Percentiles rank a stretch among this genome's conserved stretches.
Evolutionary conservation across 176 grass and related monocot species (phyloP).

Genomic region (Eremochloa ophiuroides): DNA sequence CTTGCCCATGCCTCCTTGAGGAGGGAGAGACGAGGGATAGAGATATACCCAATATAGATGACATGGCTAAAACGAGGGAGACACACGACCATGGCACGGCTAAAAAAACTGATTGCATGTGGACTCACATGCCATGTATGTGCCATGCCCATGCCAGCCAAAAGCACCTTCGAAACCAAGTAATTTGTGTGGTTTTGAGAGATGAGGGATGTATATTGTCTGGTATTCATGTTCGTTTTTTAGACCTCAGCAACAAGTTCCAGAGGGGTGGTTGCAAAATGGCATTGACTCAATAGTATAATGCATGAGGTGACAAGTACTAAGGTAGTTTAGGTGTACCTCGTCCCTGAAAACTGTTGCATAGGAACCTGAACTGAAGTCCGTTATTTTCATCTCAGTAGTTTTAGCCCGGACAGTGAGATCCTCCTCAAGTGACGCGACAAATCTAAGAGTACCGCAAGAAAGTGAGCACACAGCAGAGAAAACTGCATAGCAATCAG

Average conservation of each 20-base stretch:
- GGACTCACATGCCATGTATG: too few relatives aligned
- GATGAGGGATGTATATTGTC: too few relatives aligned
- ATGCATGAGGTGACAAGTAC: neutral
- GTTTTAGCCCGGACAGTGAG: conserved; percentile 89
- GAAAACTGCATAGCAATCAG: conserved; percentile 4
- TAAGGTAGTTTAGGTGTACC: conserved; percentile 35
- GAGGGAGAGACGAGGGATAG: too few relatives aligned
- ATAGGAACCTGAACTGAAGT: conserved; percentile 93
- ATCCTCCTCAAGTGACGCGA: conserved; percentile 84
- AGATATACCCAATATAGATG: too few relatives aligned
- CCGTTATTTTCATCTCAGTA: conserved; percentile 73
- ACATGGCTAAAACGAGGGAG: too few relatives aligned
- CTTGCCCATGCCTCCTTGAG: too few relatives aligned
- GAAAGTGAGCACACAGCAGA: conserved; percentile 24
- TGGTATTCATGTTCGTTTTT: neutral
- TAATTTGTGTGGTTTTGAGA: too few relatives aligned
- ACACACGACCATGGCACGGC: too few relatives aligned
- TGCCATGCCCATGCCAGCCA: too few relatives aligned
- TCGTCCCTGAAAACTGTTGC: conserved; percentile 89
- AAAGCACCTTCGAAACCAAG: too few relatives aligned
- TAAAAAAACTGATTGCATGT: too few relatives aligned
- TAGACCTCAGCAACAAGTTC: neutral
- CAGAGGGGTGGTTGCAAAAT: neutral
- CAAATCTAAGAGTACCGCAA: conserved; percentile 53
- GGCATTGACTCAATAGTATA: neutral